Percentiles rank a stretch among this genome's conserved stretches.
These are phyloP conservation scores for Ogataea sp. DNA, from an alignment of 805 yeast genomes.

Conservation along the genomic window DNA sequence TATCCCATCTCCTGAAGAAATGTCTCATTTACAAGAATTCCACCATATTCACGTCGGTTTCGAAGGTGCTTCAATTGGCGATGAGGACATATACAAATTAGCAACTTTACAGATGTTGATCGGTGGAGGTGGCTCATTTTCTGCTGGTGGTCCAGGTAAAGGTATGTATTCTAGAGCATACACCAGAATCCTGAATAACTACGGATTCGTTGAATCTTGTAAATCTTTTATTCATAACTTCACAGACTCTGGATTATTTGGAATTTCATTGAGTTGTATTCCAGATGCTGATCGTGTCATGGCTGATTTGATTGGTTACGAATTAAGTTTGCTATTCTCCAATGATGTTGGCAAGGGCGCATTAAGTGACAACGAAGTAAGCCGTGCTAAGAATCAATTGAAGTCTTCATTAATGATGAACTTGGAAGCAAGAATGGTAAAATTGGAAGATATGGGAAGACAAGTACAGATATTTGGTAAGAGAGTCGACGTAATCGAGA, in stretches of 20 bases:
- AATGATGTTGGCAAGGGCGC: conserved; percentile 45
- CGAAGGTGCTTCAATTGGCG: conserved; percentile 76
- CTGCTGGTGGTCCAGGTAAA: conserved; percentile 99
- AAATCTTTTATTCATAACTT: conserved; percentile 84
- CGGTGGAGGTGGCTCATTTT: conserved; percentile 96
- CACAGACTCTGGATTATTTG: conserved; percentile 86
- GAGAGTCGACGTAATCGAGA: conserved; percentile 67
- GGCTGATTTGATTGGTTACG: conserved; percentile 70
- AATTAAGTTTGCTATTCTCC: conserved; percentile 40
- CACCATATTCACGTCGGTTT: conserved; percentile 82
- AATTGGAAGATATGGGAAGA: conserved; percentile 90
- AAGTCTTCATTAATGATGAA: conserved; percentile 86
- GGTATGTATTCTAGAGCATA: conserved; percentile 96
- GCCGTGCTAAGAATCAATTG: conserved; percentile 88
- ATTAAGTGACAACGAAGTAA: conserved; percentile 63
- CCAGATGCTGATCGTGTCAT: conserved; percentile 82
- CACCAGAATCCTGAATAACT: conserved; percentile 84
- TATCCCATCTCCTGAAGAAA: conserved; percentile 43
- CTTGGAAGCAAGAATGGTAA: conserved; percentile 87
- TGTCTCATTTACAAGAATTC: conserved; percentile 69
- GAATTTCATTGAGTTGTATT: conserved; percentile 75
- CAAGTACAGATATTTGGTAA: conserved; percentile 82
- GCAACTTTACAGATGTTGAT: conserved; percentile 84
- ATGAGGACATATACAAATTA: conserved; percentile 82
- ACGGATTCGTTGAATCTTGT: conserved; percentile 86